Percentiles rank a stretch among this genome's conserved stretches.
Conservation (phyloP, 2,329 filamentous ascomycete genomes). For the Aspergillus candidus region DNA sequence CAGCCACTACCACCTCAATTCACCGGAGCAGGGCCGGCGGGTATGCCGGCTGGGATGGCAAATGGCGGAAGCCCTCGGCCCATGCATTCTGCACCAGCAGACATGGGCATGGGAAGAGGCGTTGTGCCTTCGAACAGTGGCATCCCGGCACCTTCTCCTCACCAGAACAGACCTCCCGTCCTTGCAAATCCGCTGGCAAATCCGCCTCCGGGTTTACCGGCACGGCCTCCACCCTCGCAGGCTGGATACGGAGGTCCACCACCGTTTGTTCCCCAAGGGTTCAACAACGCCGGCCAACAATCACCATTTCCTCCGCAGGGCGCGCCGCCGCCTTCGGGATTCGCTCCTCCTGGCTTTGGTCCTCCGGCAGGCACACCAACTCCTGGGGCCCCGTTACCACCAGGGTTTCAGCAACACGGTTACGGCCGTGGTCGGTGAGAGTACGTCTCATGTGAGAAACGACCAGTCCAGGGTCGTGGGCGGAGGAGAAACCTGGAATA, state of each 20-base stretch:
- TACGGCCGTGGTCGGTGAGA: slow-evolving; percentile 34
- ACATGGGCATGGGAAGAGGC: slow-evolving; percentile 37
- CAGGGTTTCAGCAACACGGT: slow-evolving; percentile 38
- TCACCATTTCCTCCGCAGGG: slow-evolving; percentile 30
- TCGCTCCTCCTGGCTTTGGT: slow-evolving; percentile 47
- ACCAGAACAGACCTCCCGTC: slow-evolving; percentile 50
- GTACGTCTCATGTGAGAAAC: background rate
- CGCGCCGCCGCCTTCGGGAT: slow-evolving; percentile 44
- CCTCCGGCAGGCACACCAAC: slow-evolving; percentile 24
- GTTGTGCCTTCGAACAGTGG: slow-evolving; percentile 34
- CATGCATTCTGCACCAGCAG: slow-evolving; percentile 26
- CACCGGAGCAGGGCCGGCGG: slow-evolving; percentile 45
- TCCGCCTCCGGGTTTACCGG: slow-evolving; percentile 53
- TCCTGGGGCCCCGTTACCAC: slow-evolving; percentile 33
- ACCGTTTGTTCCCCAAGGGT: slow-evolving; percentile 36
- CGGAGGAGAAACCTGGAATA: too few relatives aligned
- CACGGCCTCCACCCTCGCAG: slow-evolving; percentile 63
- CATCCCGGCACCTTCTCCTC: slow-evolving; percentile 40
- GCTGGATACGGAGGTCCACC: slow-evolving; percentile 60
- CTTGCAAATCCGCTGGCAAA: slow-evolving; percentile 46
- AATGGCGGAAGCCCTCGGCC: slow-evolving; percentile 36
- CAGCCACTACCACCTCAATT: slow-evolving; percentile 71
- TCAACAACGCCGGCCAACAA: slow-evolving; percentile 28
- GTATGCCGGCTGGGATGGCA: slow-evolving; percentile 41
- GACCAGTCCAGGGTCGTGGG: too few relatives aligned